These are phyloP conservation scores for Tylopilus vinaceipallidus DNA, from an alignment of 768 basidiomycete species.

Conservation along the genomic window DNA sequence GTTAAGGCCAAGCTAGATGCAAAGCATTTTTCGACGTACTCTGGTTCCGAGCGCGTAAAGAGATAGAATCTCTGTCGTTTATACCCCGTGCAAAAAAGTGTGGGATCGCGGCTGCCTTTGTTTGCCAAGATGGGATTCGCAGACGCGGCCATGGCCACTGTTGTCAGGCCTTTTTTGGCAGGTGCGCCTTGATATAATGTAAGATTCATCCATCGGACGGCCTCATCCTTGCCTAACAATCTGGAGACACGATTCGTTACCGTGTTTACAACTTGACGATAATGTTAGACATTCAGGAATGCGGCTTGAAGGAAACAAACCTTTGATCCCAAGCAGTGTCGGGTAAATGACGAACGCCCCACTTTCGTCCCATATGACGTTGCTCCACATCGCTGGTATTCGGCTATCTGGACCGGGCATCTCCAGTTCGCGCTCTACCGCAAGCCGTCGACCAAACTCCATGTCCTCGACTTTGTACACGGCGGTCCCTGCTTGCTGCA, in stretches of 20 bases:
- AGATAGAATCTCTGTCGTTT: slow-evolving; percentile 93
- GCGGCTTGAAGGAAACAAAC: slow-evolving; percentile 40
- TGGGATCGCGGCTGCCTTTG: slow-evolving; percentile 83
- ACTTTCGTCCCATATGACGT: slow-evolving; percentile 97
- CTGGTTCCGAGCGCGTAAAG: slow-evolving; percentile 88
- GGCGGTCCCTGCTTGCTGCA: slow-evolving; percentile 98
- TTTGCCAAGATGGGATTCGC: slow-evolving; percentile 92
- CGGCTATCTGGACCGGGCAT: slow-evolving; percentile 71
- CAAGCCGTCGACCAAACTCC: slow-evolving; percentile 98
- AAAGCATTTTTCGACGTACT: slow-evolving; percentile 52
- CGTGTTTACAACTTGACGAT: slow-evolving; percentile 77
- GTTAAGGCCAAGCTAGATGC: background rate
- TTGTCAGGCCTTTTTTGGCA: slow-evolving; percentile 79
- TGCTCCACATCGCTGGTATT: slow-evolving; percentile 76
- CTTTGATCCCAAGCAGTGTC: slow-evolving; percentile 92
- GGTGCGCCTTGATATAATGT: slow-evolving; percentile 93
- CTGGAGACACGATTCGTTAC: slow-evolving; percentile 91
- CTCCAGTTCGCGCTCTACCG: slow-evolving; percentile 89
- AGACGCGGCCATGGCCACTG: slow-evolving; percentile 93
- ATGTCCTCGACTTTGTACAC: slow-evolving; percentile 94
- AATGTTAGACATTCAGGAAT: background rate
- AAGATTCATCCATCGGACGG: slow-evolving; percentile 84
- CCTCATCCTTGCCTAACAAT: slow-evolving; percentile 92
- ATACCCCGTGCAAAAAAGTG: slow-evolving; percentile 89
- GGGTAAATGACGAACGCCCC: slow-evolving; percentile 94